Conservation (phyloP, 2,329 filamentous ascomycete species). For the Phyllosticta paracitricarpa region DNA sequence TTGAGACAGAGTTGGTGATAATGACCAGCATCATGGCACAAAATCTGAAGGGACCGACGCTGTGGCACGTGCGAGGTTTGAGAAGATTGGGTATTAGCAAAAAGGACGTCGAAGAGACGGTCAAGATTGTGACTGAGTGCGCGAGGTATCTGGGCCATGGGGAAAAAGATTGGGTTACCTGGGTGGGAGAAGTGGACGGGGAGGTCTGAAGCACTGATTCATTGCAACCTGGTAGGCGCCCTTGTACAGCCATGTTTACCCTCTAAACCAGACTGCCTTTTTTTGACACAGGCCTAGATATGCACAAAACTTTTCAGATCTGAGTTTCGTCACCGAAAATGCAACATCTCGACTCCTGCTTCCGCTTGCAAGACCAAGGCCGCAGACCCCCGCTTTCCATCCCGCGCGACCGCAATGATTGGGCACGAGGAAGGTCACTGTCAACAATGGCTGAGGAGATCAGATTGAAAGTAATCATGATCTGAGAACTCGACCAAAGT, state of each 20-base stretch:
- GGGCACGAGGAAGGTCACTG: neutral
- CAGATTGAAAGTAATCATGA: neutral
- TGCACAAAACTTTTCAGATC: neutral
- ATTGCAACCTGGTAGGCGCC: neutral
- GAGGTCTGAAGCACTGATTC: neutral
- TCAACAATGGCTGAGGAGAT: neutral
- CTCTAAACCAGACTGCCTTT: neutral
- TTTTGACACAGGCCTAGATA: neutral
- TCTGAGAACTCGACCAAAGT: neutral
- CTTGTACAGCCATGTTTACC: neutral
- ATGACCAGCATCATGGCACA: slow-evolving; percentile 49
- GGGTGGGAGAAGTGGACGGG: slow-evolving; percentile 5
- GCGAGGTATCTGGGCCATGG: neutral
- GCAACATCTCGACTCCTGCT: neutral
- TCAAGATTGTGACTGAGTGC: slow-evolving; percentile 26
- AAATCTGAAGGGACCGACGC: slow-evolving; percentile 42
- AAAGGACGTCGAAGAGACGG: slow-evolving; percentile 34
- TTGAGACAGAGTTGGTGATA: slow-evolving; percentile 47
- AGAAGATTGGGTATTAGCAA: slow-evolving; percentile 38
- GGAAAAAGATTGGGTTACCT: neutral
- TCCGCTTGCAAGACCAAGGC: neutral
- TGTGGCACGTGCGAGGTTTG: slow-evolving; percentile 46
- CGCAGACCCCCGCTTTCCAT: neutral
- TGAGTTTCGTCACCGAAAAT: neutral
- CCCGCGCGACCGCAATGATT: neutral